Base-by-base conservation (phyloP, 805 yeast genomes). In the Candida coquimbonensis region DNA sequence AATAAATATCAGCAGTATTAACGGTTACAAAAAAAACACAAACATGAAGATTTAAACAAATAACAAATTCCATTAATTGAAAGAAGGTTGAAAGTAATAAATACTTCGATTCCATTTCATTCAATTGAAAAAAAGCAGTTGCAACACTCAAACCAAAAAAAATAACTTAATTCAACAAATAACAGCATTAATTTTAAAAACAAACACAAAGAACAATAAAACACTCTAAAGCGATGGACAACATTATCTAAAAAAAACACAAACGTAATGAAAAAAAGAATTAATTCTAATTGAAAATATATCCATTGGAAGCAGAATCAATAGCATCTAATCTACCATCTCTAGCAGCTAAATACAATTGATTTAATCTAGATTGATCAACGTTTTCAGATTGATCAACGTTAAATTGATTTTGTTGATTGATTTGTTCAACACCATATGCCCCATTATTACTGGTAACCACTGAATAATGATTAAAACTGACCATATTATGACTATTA, bases 271-370 rank as follows among this genome's bases (percentile, higher is more conserved):
- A 11, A 25, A 34, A 29, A 13, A 19, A 19, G 1, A 11, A 24
- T 4, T 16, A 14, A 17, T 29, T 25, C 36, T 39, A 47, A 36
- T 38, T 37, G 32, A 43, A 47, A 4, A 47, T 36, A 27, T 41
- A 56, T 5, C 73, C 74, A 46, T 69, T 70, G 9, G 77, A 55
- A 42, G 65, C 70, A 14, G 80, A 67, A 29, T 78, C 82, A 46
- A 78, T 61, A 25, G 78, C 64, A 53, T 77, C 82, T 35, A 77
- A 54, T 47, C 76, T 70, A 14, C 78, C 80, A 50, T 76, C 80
- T 48, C 80, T 69, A 11, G 80, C 77, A 44, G 80, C 80, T 32
- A 76, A 56, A 47, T 75, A 72, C 36, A 76, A 60, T 53, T 75
- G 78, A 53, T 78, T 78, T 55, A 78, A 62, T 47, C 77, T 68